A percentile compares a stretch with the other conserved stretches of the same genome.
phyloP scores from a whole-genome alignment of 768 basidiomycete species.

The Boletus barrowsii region DNA sequence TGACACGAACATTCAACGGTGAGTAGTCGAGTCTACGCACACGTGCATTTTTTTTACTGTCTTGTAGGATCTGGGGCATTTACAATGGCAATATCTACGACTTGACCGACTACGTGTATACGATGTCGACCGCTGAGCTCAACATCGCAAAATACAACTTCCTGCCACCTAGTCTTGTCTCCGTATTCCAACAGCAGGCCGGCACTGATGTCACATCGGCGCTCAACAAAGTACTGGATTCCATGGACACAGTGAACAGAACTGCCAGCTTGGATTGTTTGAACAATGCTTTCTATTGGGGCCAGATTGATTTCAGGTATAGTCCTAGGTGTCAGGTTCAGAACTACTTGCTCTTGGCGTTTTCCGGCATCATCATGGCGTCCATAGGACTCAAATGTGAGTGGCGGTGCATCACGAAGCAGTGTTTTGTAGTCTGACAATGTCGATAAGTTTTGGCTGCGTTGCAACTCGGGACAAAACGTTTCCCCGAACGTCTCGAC shows the following conservation, averaged over 20 bases:
- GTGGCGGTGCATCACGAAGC: slow-evolving; percentile 21
- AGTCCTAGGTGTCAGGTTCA: slow-evolving; percentile 56
- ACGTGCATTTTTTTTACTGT: not conserved
- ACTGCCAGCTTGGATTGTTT: slow-evolving; percentile 49
- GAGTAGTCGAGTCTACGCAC: slow-evolving; percentile 5
- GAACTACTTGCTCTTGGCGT: slow-evolving; percentile 55
- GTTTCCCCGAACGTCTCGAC: slow-evolving; percentile 62
- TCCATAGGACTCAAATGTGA: slow-evolving; percentile 61
- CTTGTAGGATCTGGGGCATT: slow-evolving; percentile 52
- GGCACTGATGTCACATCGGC: slow-evolving; percentile 58
- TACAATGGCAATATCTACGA: slow-evolving; percentile 60
- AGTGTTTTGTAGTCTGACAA: slow-evolving; percentile 9
- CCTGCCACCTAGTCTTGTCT: slow-evolving; percentile 46
- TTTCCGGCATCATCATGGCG: slow-evolving; percentile 52
- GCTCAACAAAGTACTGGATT: slow-evolving; percentile 44
- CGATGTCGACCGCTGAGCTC: slow-evolving; percentile 42
- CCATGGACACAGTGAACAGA: slow-evolving; percentile 38
- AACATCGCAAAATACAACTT: slow-evolving; percentile 48
- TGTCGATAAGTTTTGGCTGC: slow-evolving; percentile 54
- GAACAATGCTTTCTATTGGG: slow-evolving; percentile 57
- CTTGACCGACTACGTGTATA: slow-evolving; percentile 65
- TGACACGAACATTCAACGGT: slow-evolving; percentile 35
- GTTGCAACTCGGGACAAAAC: slow-evolving; percentile 56
- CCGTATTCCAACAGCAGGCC: slow-evolving; percentile 53
- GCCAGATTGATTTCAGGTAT: slow-evolving; percentile 56